Evolutionary conservation across 2,329 filamentous ascomycete genomes (phyloP), one percentile per base, ranked within the genome.

Genomic region (Ascosphaera apis): DNA sequence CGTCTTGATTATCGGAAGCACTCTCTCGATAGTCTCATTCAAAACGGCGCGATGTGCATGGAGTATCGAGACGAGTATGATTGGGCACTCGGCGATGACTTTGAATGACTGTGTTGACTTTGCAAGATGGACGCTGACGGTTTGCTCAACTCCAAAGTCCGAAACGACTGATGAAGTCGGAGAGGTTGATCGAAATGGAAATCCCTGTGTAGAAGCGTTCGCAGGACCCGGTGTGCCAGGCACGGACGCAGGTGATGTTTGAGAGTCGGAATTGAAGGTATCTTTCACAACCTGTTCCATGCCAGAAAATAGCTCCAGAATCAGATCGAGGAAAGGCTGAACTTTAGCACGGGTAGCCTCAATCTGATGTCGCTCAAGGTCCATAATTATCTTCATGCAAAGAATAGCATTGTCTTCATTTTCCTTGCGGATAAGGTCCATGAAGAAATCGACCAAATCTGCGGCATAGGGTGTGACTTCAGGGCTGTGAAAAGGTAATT

Each of bases 41-140:
- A 92, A 86, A 3, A 76, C 76, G 33, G 58, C 63, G 34, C 84
- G 72, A 48, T 98, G 88, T 3, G 86, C 78, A 57, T 98, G 88
- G 53, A 98, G 95, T 44, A 98, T 81, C 3, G 86, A 95, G 1
- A 98, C 88, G 3, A 99, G 88, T 30, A 98, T 95, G 36, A 99
- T 99, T 0, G 88, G 88, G 47, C 88, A 98, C 54, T 99, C 88
- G 1, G 86, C 83, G 3, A 98, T 68, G 16, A 98, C 86, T 55
- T 95, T 98, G 67, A 99, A 98, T 1, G 88, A 98, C 52, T 92
- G 82, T 81, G 93, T 93, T 19, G 88, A 88, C 55, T 82, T 91
- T 37, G 84, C 62, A 23, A 98, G 57, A 34, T 81, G 77, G 39
- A 84, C 73, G 37, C 71, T 72, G 47, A 83, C 76, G 49, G 86